A percentile compares a stretch with the other conserved stretches of the same genome.
phyloP scores from a whole-genome alignment of 2,329 filamentous ascomycete genomes.

The Aspergillus sp. region DNA sequence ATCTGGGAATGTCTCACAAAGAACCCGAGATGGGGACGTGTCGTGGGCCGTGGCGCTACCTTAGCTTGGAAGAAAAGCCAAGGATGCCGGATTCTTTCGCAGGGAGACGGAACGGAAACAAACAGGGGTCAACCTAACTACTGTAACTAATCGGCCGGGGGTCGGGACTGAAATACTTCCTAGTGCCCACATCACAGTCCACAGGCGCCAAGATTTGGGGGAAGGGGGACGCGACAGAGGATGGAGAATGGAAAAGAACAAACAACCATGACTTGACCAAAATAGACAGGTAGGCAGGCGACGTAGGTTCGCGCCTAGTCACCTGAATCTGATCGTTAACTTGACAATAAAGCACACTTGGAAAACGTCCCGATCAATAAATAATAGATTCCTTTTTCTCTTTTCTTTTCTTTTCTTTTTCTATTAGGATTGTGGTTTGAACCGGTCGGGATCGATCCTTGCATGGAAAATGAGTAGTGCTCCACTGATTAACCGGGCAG shows the following conservation, averaged over 20 bases:
- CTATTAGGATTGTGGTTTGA: not conserved
- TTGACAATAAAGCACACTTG: not conserved
- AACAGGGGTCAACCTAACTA: not conserved
- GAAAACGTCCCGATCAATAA: not conserved
- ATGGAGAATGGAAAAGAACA: not conserved
- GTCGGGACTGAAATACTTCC: not conserved
- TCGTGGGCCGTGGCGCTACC: too few relatives aligned
- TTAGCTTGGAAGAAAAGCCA: not conserved
- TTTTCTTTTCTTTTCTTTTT: not conserved
- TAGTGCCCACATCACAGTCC: too few relatives aligned
- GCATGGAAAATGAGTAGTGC: not conserved
- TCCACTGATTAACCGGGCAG: not conserved
- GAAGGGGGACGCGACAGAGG: too few relatives aligned
- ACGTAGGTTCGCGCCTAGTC: too few relatives aligned
- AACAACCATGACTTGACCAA: not conserved
- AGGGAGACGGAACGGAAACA: not conserved
- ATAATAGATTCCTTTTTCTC: not conserved
- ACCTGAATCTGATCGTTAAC: not conserved
- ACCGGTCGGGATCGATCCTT: not conserved
- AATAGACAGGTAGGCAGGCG: too few relatives aligned
- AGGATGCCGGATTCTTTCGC: not conserved
- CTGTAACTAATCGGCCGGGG: too few relatives aligned
- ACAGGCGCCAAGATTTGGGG: not conserved
- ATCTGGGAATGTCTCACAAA: not conserved
- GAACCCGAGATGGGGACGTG: not conserved